Base-by-base conservation (phyloP, 2,329 filamentous ascomycete species). In the Botrytis tulipae region DNA sequence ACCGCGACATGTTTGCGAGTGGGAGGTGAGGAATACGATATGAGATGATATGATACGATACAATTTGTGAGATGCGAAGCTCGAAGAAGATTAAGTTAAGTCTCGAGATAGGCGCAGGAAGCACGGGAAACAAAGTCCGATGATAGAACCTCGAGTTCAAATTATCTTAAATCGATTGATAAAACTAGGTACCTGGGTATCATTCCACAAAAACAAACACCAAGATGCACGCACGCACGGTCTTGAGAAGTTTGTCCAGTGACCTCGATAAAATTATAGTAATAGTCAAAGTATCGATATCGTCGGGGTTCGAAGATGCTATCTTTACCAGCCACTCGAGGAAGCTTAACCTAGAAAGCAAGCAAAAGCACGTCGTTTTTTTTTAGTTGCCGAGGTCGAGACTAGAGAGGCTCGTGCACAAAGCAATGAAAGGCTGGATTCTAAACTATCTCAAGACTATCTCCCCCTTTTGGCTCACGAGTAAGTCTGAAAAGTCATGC, bases 1-100 rank as follows among this genome's bases (percentile, higher is more conserved):
- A 75, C 63, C 74, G 73, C 42, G 73, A 73, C 65, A 75, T 73
- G 70, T 63, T 57, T 65, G 60, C 22, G 60, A 48, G 44, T 67
- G 61, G 67, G 67, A 44, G 48, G 37, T 68, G 61, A 25, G 42
- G 57, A 37, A 48, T 60, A 29, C 20, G 48, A 51, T 59, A 20
- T 6, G 46, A 51, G 2, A 35, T 35, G 32, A 35, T 51, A 42
- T 1, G 48, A 62, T 35, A 57, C 14, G 37, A 51, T 59, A 18
- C 4, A 37, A 61, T n/a, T 25, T 32, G n/a, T 69, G 16, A 32
- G 2, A 18, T 37, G 12, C 20, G 54, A 48, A 57, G 57, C 22
- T 54, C 25, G 25, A 51, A 37, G 8, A 22, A 37, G 7, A 9
- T 35, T 48, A 51, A n/a, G 35, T 35, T 4, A 3, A 2, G 25